Evolutionary conservation across 768 basidiomycete genomes (phyloP).

Genomic region (Russula sp.): DNA sequence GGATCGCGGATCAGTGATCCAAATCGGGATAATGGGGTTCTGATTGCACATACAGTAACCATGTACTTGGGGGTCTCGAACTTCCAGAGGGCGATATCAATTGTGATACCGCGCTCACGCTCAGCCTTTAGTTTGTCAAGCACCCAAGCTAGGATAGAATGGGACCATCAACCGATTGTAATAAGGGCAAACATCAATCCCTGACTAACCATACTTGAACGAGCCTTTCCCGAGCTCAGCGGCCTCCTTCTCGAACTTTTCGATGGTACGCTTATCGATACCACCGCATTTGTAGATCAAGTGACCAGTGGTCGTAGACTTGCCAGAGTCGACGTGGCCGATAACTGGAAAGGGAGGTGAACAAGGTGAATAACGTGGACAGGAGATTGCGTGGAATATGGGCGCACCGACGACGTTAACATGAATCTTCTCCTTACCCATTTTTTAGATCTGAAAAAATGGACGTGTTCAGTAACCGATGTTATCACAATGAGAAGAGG

Average conservation of each 20-base stretch:
- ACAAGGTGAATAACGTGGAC: slow-evolving; percentile 34
- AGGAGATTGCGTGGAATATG: slow-evolving; percentile 30
- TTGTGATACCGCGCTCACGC: slow-evolving; percentile 99
- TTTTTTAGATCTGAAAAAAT: slow-evolving; percentile 56
- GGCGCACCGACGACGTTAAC: slow-evolving; percentile 94
- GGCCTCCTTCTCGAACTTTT: slow-evolving; percentile 99
- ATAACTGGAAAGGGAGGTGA: slow-evolving; percentile 62
- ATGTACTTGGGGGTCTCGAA: slow-evolving; percentile 98
- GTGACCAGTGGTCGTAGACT: slow-evolving; percentile 99
- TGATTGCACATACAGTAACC: slow-evolving; percentile 68
- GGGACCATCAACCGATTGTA: slow-evolving; percentile 31
- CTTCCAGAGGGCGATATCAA: slow-evolving; percentile 99
- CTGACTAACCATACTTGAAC: slow-evolving; percentile 86
- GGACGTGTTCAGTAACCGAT: slow-evolving; percentile 18
- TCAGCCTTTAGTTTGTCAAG: slow-evolving; percentile 99
- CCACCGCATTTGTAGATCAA: slow-evolving; percentile 99
- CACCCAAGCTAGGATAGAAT: slow-evolving; percentile 78
- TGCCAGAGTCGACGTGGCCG: slow-evolving; percentile 99
- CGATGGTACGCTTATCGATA: slow-evolving; percentile 99
- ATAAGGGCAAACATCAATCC: slow-evolving; percentile 9
- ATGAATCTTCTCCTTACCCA: slow-evolving; percentile 96
- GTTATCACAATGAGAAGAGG: not conserved
- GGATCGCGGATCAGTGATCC: slow-evolving; percentile 20
- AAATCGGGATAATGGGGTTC: slow-evolving; percentile 13
- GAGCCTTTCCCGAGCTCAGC: slow-evolving; percentile 99